These are phyloP conservation scores for Floccularia luteovirens DNA, from an alignment of 768 basidiomycete species.

Conservation along the genomic window DNA sequence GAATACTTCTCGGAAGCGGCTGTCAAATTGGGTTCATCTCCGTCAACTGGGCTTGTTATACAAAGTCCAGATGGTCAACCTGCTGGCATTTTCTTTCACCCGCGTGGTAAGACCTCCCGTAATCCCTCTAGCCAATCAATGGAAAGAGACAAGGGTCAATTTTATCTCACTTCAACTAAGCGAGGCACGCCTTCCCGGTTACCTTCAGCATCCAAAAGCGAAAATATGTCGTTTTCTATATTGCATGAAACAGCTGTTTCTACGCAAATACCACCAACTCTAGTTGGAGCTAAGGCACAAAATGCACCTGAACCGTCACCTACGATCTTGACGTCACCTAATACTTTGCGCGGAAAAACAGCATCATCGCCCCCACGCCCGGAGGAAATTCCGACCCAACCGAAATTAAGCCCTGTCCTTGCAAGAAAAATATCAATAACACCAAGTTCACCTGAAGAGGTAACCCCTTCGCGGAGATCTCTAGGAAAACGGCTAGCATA, in stretches of 20 bases:
- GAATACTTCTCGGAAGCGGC: conserved; percentile 74
- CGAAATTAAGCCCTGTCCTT: not conserved
- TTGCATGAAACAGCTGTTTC: conserved; percentile 1
- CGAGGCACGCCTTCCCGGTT: conserved; percentile 18
- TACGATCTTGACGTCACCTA: not conserved
- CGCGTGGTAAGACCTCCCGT: conserved; percentile 37
- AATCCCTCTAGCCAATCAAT: conserved; percentile 28
- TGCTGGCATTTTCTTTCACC: conserved; percentile 95
- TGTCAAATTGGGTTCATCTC: conserved; percentile 65
- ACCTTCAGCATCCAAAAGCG: conserved; percentile 13
- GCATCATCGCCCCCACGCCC: no score
- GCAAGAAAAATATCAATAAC: conserved; percentile 6
- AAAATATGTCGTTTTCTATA: conserved; percentile 9
- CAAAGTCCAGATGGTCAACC: conserved; percentile 92
- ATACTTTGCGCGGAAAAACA: conserved; percentile 5
- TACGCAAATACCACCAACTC: not conserved
- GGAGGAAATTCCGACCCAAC: conserved; percentile 8
- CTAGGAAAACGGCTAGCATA: conserved; percentile 14
- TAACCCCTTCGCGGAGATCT: conserved; percentile 6
- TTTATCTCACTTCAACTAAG: conserved; percentile 16
- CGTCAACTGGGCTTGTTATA: conserved; percentile 82
- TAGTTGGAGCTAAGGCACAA: not conserved
- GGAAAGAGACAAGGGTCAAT: conserved; percentile 40
- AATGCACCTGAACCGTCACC: not conserved
- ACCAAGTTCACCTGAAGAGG: conserved; percentile 9